Percentiles rank a stretch among this genome's conserved stretches.
phyloP scores from a whole-genome alignment of 129 eudicot species.

The Arctium minus region DNA sequence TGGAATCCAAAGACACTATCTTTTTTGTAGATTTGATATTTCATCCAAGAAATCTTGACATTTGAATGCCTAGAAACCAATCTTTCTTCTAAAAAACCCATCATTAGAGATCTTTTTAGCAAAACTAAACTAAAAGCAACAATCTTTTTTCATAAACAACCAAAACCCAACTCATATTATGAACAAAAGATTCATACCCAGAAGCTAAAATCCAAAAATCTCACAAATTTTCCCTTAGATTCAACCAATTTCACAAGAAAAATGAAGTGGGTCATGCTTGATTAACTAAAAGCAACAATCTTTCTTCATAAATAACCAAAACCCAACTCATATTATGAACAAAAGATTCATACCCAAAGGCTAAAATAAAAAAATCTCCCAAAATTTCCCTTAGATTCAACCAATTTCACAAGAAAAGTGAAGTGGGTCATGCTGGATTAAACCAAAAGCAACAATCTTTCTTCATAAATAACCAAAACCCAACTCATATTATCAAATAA shows the following conservation, averaged over 20 bases:
- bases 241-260: slow-evolving; percentile 1
- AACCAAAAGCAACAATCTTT: slow-evolving; percentile 27
- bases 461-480: slow-evolving; percentile 23
- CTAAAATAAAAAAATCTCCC: slow-evolving; percentile 27
- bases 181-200: slow-evolving; percentile 36
- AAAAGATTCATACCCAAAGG: slow-evolving; percentile 40
- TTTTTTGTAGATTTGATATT: slow-evolving; percentile 47
- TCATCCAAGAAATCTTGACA: slow-evolving; percentile 70
- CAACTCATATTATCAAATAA: slow-evolving; percentile 32
- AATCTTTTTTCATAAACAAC: slow-evolving; percentile 17
- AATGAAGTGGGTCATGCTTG: slow-evolving; percentile 25
- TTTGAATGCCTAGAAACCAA: slow-evolving; percentile 54
- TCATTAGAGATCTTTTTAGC: slow-evolving; percentile 33
- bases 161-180: slow-evolving; percentile 40
- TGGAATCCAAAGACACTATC: slow-evolving; percentile 42
- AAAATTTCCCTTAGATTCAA: slow-evolving; percentile 14
- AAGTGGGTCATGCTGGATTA: slow-evolving; percentile 26
- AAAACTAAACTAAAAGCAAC: not conserved
- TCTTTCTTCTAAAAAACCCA: slow-evolving; percentile 34
- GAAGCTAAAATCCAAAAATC: slow-evolving; percentile 31
- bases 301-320: slow-evolving; percentile 21
- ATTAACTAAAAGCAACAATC: slow-evolving; percentile 24
- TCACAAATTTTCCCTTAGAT: slow-evolving; percentile 17
- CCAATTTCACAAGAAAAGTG: slow-evolving; percentile 3
- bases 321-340: slow-evolving; percentile 35